Base-by-base conservation (phyloP, 208 protist genomes). In the Angomonas deanei region DNA sequence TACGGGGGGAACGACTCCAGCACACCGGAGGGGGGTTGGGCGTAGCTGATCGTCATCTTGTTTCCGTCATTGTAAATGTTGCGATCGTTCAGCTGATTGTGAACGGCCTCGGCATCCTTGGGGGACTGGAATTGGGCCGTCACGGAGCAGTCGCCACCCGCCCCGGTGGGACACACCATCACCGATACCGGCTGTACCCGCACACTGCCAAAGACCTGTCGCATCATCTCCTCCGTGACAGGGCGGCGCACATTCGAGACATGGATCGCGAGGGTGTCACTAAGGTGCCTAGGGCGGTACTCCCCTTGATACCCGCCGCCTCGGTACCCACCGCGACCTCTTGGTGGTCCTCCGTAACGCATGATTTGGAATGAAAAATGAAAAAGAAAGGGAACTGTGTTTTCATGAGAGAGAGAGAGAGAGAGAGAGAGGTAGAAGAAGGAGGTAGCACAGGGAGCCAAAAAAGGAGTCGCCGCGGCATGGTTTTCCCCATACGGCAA, bases 1-100 rank as follows among this genome's bases (percentile, higher is more conserved):
- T 42, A 54, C 32, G 52, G 50, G 23, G 30, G 54, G 60, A 42
- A 36, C 28, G 27, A 30, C 15, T 34, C 67, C 61, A 38, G 38
- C 33, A 23, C 34, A 31, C 65, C 26, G 26, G 27, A 10, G 55
- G 15, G 28, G 55, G 34, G 31, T 38, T 39, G 50, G 17, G 71
- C 66, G 74, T 86, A 96, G 56, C 34, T 70, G 61, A 96, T 93
- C 13, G 63, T 39, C 89, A 96, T 93, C 53, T 84, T 89, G 66
- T 96, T 93, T 23, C 82, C 77, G 73, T 93, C 83, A 63, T 89
- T 88, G 72, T 86, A 96, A 64, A 96, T 96, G 71, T 91, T 89
- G 48, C 80, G 85, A 69, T 85, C 82, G 71, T 93, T 92, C 17
- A 92, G 74, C 38, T 61, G 78, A 17, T 69, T 68, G 71, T 86